phyloP scores from a whole-genome alignment of 2,329 filamentous ascomycete genomes.

The Penicillium glabrum region DNA sequence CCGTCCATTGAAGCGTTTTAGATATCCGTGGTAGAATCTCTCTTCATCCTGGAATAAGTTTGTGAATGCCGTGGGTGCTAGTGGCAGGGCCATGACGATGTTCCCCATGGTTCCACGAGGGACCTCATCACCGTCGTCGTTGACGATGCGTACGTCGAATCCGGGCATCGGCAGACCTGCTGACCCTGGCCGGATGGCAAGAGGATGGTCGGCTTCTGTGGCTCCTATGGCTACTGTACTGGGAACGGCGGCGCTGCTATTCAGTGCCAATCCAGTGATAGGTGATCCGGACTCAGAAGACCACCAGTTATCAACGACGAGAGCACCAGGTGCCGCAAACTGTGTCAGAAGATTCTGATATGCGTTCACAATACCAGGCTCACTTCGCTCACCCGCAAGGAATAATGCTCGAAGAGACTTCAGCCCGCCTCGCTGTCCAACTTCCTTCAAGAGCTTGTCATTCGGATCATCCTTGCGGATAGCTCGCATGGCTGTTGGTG shows the following conservation, averaged over 20 bases:
- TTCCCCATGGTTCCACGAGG: constrained; percentile 80
- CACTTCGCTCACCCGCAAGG: constrained; percentile 84
- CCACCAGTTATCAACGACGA: constrained; percentile 74
- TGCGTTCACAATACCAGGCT: constrained; percentile 78
- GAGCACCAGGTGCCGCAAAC: constrained; percentile 63
- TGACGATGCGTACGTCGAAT: constrained; percentile 81
- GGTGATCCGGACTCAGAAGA: constrained; percentile 69
- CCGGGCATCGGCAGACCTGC: constrained; percentile 90
- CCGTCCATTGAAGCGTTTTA: constrained; percentile 75
- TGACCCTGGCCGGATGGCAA: constrained; percentile 75
- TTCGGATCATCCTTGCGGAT: constrained; percentile 84
- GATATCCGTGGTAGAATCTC: constrained; percentile 80
- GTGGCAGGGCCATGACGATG: constrained; percentile 78
- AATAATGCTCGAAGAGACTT: constrained; percentile 72
- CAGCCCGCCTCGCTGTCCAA: constrained; percentile 70
- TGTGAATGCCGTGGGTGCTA: constrained; percentile 83
- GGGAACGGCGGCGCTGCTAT: constrained; percentile 59
- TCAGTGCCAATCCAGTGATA: constrained; percentile 65
- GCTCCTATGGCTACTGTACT: constrained; percentile 20
- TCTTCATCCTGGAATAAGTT: constrained; percentile 84
- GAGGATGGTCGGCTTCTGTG: constrained; percentile 41
- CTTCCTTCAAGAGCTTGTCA: constrained; percentile 62
- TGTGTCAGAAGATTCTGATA: constrained; percentile 72
- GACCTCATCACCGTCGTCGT: constrained; percentile 74
- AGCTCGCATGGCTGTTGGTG: constrained; percentile 81